phyloP scores from a whole-genome alignment of 2,329 filamentous ascomycete species.

The Corniculantispora saksenae region DNA sequence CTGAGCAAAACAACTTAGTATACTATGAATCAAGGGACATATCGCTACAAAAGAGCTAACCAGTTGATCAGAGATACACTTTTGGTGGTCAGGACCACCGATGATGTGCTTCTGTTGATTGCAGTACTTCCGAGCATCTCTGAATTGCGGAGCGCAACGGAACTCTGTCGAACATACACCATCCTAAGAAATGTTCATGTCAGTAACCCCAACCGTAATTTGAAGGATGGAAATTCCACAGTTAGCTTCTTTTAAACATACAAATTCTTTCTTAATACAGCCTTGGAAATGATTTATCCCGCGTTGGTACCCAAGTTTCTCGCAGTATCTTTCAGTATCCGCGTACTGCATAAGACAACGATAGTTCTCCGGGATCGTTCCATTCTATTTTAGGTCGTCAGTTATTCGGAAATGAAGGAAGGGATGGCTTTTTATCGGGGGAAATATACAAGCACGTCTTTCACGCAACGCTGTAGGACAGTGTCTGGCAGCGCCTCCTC shows the following conservation, averaged over 20 bases:
- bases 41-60: background rate
- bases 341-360: conserved; percentile 6
- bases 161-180: conserved; percentile 9
- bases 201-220: background rate
- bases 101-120: conserved; percentile 5
- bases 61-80: conserved; percentile 13
- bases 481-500: background rate
- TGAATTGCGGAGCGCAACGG: conserved; percentile 12
- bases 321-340: conserved; percentile 11
- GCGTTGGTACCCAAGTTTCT: background rate
- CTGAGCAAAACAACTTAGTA: background rate
- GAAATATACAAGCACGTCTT: background rate
- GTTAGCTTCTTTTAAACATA: background rate
- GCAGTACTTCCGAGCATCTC: conserved; percentile 9
- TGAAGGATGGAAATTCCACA: no score
- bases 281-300: conserved; percentile 5
- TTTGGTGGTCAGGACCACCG: conserved; percentile 10
- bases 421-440: background rate
- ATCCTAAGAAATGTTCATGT: background rate
- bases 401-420: background rate
- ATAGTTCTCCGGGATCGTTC: background rate
- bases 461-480: conserved; percentile 1
- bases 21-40: background rate
- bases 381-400: background rate
- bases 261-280: conserved; percentile 12